Conservation (phyloP, 129 eudicot species). For the Cynara cardunculus region DNA sequence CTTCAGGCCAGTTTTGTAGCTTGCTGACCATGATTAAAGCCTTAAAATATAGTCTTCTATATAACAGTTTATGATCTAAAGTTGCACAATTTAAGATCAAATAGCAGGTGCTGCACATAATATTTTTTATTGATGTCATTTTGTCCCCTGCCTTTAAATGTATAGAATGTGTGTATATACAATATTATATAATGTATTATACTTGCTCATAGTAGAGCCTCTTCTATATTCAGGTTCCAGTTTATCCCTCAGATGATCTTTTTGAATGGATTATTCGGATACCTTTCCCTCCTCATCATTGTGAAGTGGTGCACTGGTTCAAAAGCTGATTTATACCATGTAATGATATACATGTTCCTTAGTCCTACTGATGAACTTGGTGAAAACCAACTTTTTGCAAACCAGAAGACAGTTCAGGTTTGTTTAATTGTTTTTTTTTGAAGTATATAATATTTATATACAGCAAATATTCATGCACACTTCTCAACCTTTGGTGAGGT, state of each 20-base stretch:
- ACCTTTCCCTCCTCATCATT: constrained; percentile 79
- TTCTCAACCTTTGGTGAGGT: background rate
- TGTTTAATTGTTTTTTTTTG: background rate
- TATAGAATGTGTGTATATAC: background rate
- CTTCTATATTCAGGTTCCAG: constrained; percentile 58
- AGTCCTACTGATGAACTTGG: constrained; percentile 90
- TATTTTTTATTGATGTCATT: background rate
- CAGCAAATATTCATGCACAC: background rate
- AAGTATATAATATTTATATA: background rate
- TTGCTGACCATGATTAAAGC: background rate
- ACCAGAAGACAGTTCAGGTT: constrained; percentile 81
- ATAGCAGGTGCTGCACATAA: background rate
- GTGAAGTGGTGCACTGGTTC: constrained; percentile 89
- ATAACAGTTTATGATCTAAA: background rate
- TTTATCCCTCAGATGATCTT: constrained; percentile 88
- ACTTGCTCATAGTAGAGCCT: background rate
- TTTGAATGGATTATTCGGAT: constrained; percentile 77
- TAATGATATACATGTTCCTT: constrained; percentile 96
- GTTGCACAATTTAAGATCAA: background rate
- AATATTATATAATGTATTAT: background rate
- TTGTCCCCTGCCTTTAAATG: background rate
- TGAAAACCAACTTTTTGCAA: constrained; percentile 84
- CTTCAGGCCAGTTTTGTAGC: background rate
- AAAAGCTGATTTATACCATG: constrained; percentile 86
- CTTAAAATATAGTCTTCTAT: background rate